Evolutionary conservation across 83 land plant species (phyloP), one percentile per base, ranked within the genome.

Genomic region (Picea abies): DNA sequence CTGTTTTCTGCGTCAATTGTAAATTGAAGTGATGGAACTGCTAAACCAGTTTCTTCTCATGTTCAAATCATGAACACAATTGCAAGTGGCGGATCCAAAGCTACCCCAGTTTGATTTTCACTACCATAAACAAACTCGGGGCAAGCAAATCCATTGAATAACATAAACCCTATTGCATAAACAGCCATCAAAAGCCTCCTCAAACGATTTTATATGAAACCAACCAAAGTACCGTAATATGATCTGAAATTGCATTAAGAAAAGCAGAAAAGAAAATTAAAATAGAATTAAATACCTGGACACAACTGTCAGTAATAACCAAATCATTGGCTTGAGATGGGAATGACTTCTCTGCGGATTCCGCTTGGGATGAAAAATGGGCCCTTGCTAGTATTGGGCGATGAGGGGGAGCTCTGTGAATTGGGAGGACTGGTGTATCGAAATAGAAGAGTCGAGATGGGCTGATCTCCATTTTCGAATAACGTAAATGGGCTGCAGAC

Each of bases 221-320:
- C 69, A 66, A 23, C 25, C 69, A n/a, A 10, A 23, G 67, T 22
- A 1, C 25, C 26, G 22, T 5, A 64, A 64, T 64, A 64, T n/a
- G 10, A n/a, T 29, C 70, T 12, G 35, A 35, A 66, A 23, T 66
- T 66, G 11, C 11, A 66, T 66, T 29, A 11, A 66, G 12, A 26
- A 66, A 66, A 22, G 4, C 9, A 64, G 67, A 64, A 5, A n/a
- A 64, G 9, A 64, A 64, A 64, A 64, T n/a, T n/a, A 64, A 64
- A 22, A 64, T 22, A 65, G 17, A 35, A 35, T 6, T 9, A 72
- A 72, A 72, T 72, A 72, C 76, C 76, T 72, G 25, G 76, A 41
- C 76, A 37, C 76, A 72, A 41, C 52, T 72, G 25, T 72, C 76
- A 19, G 76, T 72, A 41, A 72, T 72, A 72, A 72, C 23, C 52